phyloP scores from a whole-genome alignment of 2,329 filamentous ascomycete genomes.

The Epichloe hybrida region DNA sequence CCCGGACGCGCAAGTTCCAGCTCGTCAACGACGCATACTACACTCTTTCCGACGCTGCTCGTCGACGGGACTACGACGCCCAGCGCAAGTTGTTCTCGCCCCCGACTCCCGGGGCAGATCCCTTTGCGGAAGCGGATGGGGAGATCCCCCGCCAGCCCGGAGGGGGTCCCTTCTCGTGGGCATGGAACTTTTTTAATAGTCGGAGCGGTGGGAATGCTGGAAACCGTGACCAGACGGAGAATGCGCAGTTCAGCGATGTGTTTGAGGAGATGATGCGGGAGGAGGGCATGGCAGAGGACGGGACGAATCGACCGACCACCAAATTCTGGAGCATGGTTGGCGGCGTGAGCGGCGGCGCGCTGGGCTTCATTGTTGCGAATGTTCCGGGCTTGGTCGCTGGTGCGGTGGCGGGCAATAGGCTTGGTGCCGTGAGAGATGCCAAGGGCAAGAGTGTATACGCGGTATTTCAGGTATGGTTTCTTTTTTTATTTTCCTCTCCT shows the following conservation, averaged over 20 bases:
- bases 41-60: conserved; percentile 65
- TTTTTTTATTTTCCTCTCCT: background rate
- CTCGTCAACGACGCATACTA: conserved; percentile 90
- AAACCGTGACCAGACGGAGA: conserved; percentile 40
- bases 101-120: conserved; percentile 18
- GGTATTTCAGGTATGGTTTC: conserved; percentile 51
- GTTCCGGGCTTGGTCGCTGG: conserved; percentile 80
- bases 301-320: conserved; percentile 44
- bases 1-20: conserved; percentile 80
- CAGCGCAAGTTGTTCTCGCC: conserved; percentile 30
- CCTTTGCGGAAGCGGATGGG: conserved; percentile 33
- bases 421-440: conserved; percentile 81
- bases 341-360: conserved; percentile 70
- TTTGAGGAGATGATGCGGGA: conserved; percentile 87
- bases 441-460: conserved; percentile 91
- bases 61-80: conserved; percentile 74
- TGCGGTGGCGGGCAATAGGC: conserved; percentile 77
- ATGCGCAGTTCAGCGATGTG: conserved; percentile 75
- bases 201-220: conserved; percentile 15
- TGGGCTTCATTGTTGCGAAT: conserved; percentile 93
- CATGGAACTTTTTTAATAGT: conserved; percentile 46
- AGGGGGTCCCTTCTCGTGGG: conserved; percentile 59
- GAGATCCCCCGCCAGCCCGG: conserved; percentile 29
- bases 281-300: conserved; percentile 65
- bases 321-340: conserved; percentile 83